Evolutionary conservation across 495 filamentous ascomycete species (phyloP).

Genomic region (Penicillium fimorum): DNA sequence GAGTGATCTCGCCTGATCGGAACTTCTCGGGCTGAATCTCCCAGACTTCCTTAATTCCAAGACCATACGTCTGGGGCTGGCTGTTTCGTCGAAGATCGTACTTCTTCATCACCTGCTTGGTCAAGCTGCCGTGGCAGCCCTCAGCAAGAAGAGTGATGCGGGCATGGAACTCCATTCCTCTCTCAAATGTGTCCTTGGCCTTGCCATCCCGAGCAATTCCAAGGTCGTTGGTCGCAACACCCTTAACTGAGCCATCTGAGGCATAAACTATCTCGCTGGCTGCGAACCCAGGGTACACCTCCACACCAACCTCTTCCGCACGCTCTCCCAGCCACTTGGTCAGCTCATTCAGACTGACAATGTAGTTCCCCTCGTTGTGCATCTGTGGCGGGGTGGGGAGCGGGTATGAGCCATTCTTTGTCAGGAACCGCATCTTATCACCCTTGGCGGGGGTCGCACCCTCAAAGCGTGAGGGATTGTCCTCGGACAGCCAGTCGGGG

Average conservation of each 20-base stretch:
- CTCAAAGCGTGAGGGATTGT: conserved; percentile 82
- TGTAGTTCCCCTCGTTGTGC: conserved; percentile 98
- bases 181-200: conserved; percentile 87
- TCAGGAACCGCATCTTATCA: conserved; percentile 93
- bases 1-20: conserved; percentile 75
- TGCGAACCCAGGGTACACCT: conserved; percentile 94
- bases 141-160: conserved; percentile 91
- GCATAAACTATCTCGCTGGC: conserved; percentile 90
- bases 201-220: conserved; percentile 78
- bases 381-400: conserved; percentile 93
- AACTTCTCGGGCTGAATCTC: conserved; percentile 94
- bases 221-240: conserved; percentile 94
- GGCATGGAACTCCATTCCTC: conserved; percentile 98
- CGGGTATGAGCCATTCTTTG: conserved; percentile 72
- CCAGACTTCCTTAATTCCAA: conserved; percentile 97
- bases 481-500: conserved; percentile 87
- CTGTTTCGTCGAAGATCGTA: conserved; percentile 87
- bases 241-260: conserved; percentile 81
- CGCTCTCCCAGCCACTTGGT: conserved; percentile 93
- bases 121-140: conserved; percentile 94
- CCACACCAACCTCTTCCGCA: conserved; percentile 96
- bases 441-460: conserved; percentile 74
- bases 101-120: conserved; percentile 93
- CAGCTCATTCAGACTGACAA: conserved; percentile 90
- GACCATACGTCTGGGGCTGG: conserved; percentile 90